A percentile compares a stretch with the other conserved stretches of the same genome.
Conservation (phyloP, 768 basidiomycete species). For the Tylopilus sp. region DNA sequence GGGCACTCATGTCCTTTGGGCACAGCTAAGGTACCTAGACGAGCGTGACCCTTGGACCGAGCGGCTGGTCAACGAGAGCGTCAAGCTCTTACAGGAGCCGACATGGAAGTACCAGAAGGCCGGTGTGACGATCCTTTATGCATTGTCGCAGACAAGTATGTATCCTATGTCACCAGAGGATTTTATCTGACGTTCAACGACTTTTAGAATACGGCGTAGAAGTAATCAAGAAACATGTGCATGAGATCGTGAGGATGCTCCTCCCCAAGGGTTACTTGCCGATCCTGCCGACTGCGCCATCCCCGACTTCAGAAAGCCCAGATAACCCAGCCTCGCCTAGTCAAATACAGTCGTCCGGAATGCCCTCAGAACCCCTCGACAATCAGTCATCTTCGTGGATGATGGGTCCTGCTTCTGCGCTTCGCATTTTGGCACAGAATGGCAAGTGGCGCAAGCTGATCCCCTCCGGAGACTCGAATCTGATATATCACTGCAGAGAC, state of each 20-base stretch:
- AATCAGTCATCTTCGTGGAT: constrained; percentile 11
- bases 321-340: not conserved
- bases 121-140: constrained; percentile 21
- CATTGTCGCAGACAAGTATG: constrained; percentile 21
- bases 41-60: constrained; percentile 7
- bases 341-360: not conserved
- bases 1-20: not conserved
- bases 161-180: not conserved
- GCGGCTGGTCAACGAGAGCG: constrained; percentile 10
- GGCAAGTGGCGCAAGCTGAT: not conserved
- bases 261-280: constrained; percentile 11
- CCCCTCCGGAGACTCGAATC: not conserved
- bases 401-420: constrained; percentile 25
- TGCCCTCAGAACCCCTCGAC: not conserved
- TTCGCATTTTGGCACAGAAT: constrained; percentile 17
- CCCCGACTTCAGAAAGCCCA: not conserved
- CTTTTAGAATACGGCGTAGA: constrained; percentile 15
- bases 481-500: constrained; percentile 7
- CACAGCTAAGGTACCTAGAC: constrained; percentile 8
- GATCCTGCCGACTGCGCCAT: not conserved
- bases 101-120: constrained; percentile 22
- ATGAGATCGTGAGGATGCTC: constrained; percentile 18
- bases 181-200: not conserved
- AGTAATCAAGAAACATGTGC: constrained; percentile 3
- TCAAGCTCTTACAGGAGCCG: not conserved